These are phyloP conservation scores for Candida boidinii DNA, from an alignment of 805 yeast species.

Conservation along the genomic window DNA sequence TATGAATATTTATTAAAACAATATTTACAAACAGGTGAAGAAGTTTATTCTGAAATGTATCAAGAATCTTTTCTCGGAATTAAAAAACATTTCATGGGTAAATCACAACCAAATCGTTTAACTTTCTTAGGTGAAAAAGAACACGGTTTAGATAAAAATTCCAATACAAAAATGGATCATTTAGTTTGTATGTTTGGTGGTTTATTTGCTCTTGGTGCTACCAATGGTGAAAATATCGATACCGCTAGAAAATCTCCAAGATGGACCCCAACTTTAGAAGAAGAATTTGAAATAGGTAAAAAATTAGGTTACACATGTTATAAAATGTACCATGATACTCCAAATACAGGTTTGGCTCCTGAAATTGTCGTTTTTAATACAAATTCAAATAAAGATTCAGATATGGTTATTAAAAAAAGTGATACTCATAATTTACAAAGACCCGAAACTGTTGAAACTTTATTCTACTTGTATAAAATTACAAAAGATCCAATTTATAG, in stretches of 20 bases:
- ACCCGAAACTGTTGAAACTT: constrained; percentile 89
- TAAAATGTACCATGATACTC: constrained; percentile 66
- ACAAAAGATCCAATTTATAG: constrained; percentile 78
- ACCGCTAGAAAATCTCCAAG: constrained; percentile 44
- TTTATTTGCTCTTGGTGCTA: constrained; percentile 80
- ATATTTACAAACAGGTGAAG: constrained; percentile 68
- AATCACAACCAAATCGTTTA: constrained; percentile 54
- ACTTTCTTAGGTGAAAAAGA: constrained; percentile 75
- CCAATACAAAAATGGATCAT: constrained; percentile 82
- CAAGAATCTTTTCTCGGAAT: constrained; percentile 72
- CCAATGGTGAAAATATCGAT: constrained; percentile 53
- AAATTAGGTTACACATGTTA: constrained; percentile 77
- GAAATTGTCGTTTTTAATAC: constrained; percentile 82
- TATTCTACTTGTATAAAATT: constrained; percentile 70
- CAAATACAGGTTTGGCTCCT: constrained; percentile 74
- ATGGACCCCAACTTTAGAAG: constrained; percentile 54
- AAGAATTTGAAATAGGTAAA: constrained; percentile 61
- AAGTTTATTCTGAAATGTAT: constrained; percentile 66
- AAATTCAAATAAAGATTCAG: constrained; percentile 32
- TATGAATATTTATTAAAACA: constrained; percentile 86
- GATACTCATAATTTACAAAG: constrained; percentile 85
- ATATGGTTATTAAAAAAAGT: constrained; percentile 57
- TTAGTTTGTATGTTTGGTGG: constrained; percentile 91
- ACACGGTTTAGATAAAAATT: constrained; percentile 49
- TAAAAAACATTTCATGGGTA: constrained; percentile 50